These are phyloP conservation scores for Aureobasidium sp. DNA, from an alignment of 2,329 filamentous ascomycete genomes.

Conservation along the genomic window DNA sequence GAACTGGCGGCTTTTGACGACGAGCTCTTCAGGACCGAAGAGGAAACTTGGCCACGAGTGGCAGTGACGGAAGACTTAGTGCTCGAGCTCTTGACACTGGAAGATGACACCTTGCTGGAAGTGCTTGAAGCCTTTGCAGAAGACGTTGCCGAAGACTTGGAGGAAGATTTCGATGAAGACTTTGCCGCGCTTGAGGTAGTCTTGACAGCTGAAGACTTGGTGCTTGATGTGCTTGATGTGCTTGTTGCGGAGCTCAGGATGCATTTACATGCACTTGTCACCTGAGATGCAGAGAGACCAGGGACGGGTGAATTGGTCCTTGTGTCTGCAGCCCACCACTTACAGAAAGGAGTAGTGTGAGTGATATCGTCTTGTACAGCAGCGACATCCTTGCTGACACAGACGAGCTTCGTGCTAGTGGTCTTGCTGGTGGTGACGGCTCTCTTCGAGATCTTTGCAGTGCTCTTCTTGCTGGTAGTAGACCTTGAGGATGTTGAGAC, in stretches of 20 bases:
- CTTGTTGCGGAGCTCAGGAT: background rate
- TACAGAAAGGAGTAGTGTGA: conserved; percentile 1
- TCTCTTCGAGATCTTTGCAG: background rate
- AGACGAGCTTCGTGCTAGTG: background rate
- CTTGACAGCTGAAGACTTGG: background rate
- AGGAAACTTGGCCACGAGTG: background rate
- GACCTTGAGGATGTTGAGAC: background rate
- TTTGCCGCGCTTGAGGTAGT: background rate
- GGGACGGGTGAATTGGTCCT: background rate
- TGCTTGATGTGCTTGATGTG: background rate
- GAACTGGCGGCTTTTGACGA: background rate
- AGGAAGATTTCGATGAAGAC: background rate
- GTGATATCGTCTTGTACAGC: conserved; percentile 1
- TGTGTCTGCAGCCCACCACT: background rate
- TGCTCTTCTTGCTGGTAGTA: background rate
- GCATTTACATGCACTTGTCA: background rate
- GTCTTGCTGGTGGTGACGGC: background rate
- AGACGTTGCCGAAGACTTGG: background rate
- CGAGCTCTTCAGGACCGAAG: background rate
- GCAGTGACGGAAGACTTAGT: background rate
- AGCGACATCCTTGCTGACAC: background rate
- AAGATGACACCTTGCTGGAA: background rate
- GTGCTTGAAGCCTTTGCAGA: background rate
- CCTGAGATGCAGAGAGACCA: background rate
- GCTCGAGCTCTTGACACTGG: background rate